A percentile compares a stretch with the other conserved stretches of the same genome.
Evolutionary conservation across 2,329 filamentous ascomycete genomes (phyloP).

Genomic region (Fusarium pilosicola): DNA sequence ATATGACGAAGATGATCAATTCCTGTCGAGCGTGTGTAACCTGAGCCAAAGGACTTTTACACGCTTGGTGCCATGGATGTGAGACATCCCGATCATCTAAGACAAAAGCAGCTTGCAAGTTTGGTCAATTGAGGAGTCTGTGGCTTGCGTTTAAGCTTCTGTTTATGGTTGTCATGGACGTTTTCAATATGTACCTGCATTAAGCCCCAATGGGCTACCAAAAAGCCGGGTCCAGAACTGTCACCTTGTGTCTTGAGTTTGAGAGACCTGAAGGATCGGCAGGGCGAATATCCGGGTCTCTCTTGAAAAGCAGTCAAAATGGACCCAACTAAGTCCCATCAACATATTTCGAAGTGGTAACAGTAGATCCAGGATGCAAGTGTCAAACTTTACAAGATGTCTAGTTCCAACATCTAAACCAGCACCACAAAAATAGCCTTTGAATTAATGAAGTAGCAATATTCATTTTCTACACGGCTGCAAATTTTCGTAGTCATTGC

Average conservation of each 20-base stretch:
- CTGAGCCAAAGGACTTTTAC: too few species aligned
- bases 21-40: background rate
- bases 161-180: conserved; percentile 2
- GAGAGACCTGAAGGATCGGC: background rate
- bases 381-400: background rate
- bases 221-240: background rate
- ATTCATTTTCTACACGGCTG: background rate
- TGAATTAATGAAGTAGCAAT: background rate
- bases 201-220: background rate
- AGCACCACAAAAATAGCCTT: background rate
- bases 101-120: background rate
- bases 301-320: background rate
- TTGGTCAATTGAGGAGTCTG: fast-evolving
- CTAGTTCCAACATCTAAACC: background rate
- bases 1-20: background rate
- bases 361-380: background rate
- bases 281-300: too few species aligned
- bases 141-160: conserved; percentile 5
- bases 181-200: background rate
- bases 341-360: fast-evolving
- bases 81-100: background rate
- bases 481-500: background rate
- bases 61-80: background rate
- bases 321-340: background rate
- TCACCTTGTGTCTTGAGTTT: too few species aligned